Evolutionary conservation across 768 basidiomycete genomes (phyloP), one percentile per base, ranked within the genome.

Genomic region (Mycena sanguinolenta): DNA sequence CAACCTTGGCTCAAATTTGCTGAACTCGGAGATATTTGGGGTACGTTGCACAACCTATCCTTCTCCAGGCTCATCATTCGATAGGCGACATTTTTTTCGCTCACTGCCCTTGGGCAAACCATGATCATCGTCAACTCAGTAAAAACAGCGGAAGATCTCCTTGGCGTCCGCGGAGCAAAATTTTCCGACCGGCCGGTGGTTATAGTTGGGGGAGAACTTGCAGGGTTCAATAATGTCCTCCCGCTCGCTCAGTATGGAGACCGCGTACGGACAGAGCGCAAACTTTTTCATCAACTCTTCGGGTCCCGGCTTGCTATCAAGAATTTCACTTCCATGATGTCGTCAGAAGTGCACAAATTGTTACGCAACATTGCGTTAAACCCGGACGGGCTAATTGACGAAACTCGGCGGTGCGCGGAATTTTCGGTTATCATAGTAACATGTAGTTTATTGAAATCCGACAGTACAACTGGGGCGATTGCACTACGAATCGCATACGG

Each of bases 161-260:
- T 57, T n/a, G 17, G 36, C 21, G 34, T n/a, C 13, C 17, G 34
- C 54, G 54, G 54, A 3, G 54, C 34, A 28, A 57, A 34, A 12
- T 57, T 57, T 57, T 34, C 54, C 14, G 21, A 57, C 17, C 54
- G 54, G 32, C 54, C 54, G 21, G 54, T 57, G 54, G 14, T 3
- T 13, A 32, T 21, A 10, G 16, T 57, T 27, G 32, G 32, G 27
- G 54, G 54, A 8, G 23, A 13, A 42, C 71, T 78, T 9, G 36
- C 72, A 13, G 76, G 77, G 1, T 76, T 72, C 66, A 58, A 70
- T n/a, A 71, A 74, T 36, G 52, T n/a, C 3, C 28, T 70, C 21
- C 38, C 61, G 10, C 52, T 75, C 12, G 30, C 55, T 13, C 67
- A 65, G 4, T 74, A 75, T 32, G 74, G 75, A 4, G 58, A 63